Conservation (phyloP, 306 rosid genomes). For the Vigna unguiculata region DNA sequence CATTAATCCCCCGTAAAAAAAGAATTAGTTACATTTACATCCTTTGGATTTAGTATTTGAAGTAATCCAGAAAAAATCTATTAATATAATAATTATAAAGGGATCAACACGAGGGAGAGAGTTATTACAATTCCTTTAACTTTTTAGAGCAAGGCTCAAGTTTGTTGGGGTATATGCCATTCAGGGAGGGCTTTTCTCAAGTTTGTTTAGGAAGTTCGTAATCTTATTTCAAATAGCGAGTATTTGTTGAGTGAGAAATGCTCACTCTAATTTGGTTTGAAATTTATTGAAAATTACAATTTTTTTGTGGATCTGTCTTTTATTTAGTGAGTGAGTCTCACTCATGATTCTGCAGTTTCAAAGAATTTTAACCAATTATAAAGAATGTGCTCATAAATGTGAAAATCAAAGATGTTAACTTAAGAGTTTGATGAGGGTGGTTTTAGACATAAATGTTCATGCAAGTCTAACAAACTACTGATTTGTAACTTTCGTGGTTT, state of each 20-base stretch:
- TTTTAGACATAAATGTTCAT: neutral
- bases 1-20: too few relatives aligned
- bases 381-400: neutral
- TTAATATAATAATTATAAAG: too few relatives aligned
- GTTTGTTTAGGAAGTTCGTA: neutral
- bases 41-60: too few relatives aligned
- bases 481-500: conserved; percentile 7
- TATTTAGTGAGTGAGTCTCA: too few relatives aligned
- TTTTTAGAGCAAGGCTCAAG: neutral
- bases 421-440: conserved; percentile 12
- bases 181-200: neutral
- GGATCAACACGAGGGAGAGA: too few relatives aligned
- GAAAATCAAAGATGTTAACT: neutral
- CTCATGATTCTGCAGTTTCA: too few relatives aligned
- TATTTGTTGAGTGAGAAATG: neutral
- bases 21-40: too few relatives aligned
- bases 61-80: too few relatives aligned
- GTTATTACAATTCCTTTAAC: neutral
- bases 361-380: too few relatives aligned
- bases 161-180: neutral
- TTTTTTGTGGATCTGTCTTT: too few relatives aligned
- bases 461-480: conserved; percentile 10
- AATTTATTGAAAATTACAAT: too few relatives aligned
- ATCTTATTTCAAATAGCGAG: neutral
- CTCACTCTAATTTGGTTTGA: too few relatives aligned